Conservation (phyloP, 2,329 filamentous ascomycete genomes). For the Alternaria infectoria region DNA sequence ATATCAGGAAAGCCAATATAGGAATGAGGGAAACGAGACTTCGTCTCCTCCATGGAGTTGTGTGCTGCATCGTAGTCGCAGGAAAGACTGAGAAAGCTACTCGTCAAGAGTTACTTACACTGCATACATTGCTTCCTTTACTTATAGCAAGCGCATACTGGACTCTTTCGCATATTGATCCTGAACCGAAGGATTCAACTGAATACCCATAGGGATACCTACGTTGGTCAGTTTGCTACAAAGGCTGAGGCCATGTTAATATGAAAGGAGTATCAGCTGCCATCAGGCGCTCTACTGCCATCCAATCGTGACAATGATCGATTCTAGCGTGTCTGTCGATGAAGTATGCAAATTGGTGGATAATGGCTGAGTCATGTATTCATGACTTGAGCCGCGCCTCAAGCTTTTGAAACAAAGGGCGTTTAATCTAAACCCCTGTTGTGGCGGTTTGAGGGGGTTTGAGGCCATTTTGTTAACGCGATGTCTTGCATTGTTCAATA, state of each 20-base stretch:
- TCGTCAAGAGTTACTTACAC: background rate
- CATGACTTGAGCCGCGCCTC: background rate
- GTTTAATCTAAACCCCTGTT: background rate
- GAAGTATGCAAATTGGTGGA: background rate
- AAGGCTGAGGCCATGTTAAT: background rate
- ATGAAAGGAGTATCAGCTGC: background rate
- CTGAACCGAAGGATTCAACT: background rate
- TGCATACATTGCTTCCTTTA: background rate
- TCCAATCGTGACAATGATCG: background rate
- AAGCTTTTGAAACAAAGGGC: background rate
- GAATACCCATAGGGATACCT: background rate
- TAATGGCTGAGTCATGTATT: background rate
- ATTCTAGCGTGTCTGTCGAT: background rate
- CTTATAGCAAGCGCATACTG: background rate
- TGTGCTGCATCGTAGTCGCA: background rate
- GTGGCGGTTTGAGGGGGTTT: constrained; percentile 1
- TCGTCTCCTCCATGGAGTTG: background rate
- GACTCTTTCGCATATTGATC: background rate
- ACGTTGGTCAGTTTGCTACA: background rate
- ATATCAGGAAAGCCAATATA: background rate
- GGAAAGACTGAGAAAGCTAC: background rate
- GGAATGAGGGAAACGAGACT: background rate
- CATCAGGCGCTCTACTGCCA: background rate
- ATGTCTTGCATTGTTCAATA: background rate
- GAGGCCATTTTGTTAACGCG: background rate